A percentile compares a stretch with the other conserved stretches of the same genome.
phyloP scores from a whole-genome alignment of 768 basidiomycete genomes.

The Leucocoprinus birnbaumii region DNA sequence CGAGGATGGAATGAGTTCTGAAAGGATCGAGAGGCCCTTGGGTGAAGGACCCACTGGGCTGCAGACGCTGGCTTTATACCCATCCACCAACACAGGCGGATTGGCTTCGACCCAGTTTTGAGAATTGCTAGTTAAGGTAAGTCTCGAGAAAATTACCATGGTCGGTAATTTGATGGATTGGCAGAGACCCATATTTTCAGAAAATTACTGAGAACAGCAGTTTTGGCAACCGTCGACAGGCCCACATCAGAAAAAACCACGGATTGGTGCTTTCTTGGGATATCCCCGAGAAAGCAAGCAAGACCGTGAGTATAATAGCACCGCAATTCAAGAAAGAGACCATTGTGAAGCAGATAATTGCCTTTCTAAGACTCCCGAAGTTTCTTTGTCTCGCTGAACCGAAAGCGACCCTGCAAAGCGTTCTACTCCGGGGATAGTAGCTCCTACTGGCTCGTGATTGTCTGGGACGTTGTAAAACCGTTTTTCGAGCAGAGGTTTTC shows the following conservation, averaged over 20 bases:
- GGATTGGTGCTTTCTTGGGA: background rate
- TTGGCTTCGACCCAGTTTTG: conserved; percentile 6
- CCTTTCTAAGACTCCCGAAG: background rate
- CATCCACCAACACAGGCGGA: background rate
- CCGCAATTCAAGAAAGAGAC: background rate
- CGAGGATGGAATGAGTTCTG: no score
- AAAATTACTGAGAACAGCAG: conserved; percentile 4
- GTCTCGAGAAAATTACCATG: background rate
- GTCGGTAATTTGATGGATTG: conserved; percentile 9
- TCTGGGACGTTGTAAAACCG: no score
- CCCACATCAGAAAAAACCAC: background rate
- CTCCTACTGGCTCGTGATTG: no score
- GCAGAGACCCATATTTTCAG: background rate
- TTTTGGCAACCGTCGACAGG: background rate
- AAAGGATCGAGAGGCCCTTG: background rate
- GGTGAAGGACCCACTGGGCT: conserved; percentile 4
- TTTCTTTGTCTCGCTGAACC: background rate
- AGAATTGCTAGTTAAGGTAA: conserved; percentile 5
- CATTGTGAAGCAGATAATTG: background rate
- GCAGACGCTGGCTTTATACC: conserved; percentile 1
- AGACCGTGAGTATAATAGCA: background rate
- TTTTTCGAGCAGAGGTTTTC: no score
- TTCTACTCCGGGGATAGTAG: no score
- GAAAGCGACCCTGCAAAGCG: no score
- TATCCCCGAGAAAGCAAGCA: background rate